Evolutionary conservation across 208 protist species (phyloP), one percentile per base, ranked within the genome.

Genomic region (Leptomonas seymouri): DNA sequence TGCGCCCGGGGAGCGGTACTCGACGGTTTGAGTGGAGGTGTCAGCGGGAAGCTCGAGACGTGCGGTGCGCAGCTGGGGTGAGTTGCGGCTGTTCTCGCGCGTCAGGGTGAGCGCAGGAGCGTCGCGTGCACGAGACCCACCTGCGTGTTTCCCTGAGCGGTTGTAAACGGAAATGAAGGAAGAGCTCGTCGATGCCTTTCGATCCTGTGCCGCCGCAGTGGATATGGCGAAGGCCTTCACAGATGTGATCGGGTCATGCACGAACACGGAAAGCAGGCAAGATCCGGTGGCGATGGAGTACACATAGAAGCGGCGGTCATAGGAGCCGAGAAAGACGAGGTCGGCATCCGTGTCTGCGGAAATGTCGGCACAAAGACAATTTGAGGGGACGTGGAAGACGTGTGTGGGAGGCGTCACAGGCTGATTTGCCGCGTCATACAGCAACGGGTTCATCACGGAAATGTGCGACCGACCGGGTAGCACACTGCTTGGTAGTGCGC

Each of bases 321-420:
- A 83, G 21, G 88, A 93, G 45, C 89, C 91, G 28, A 94, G 78
- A 61, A 93, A 93, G 48, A 97, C 27, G 21, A 83, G 59, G 50
- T 77, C 70, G 34, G 55, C 51, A 23, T 57, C 80, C 27, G 64
- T 64, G 3, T 86, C 84, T 5, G 59, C 67, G 8, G 65, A 65
- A 1, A 97, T 67, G 63, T 87, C 83, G 0, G 84, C 92, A 48
- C 89, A 94, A 20, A 84, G 67, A 65, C 89, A 93, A 75, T 97
- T 97, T 28, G 88, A 81, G 11, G 82, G 74, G 25, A 97, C 74
- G 76, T 84, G 77, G 69, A 97, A 97, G 44, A 86, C 78, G 28
- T 61, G 53, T 30, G 66, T 67, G 12, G 66, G 68, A 56, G 71
- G 50, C 39, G 28, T 45, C 11, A 51, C 5, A 6, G 39, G n/a